phyloP scores from a whole-genome alignment of 768 basidiomycete species.

The Panus rudis region DNA sequence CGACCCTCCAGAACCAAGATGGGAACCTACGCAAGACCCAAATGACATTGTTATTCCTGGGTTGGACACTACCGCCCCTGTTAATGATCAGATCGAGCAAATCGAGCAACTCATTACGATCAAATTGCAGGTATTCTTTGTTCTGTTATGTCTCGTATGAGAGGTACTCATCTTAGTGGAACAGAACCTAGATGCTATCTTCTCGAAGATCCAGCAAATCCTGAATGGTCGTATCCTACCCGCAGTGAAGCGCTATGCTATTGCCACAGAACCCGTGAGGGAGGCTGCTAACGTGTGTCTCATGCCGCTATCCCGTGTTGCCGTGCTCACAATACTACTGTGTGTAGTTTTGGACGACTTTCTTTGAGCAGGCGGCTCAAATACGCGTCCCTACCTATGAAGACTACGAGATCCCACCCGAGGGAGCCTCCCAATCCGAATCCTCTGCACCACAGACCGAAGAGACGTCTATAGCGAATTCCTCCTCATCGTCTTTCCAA shows the following conservation, averaged over 20 bases:
- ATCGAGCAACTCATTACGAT: conserved; percentile 94
- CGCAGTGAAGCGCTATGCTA: conserved; percentile 83
- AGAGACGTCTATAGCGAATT: conserved; percentile 14
- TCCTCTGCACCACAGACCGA: conserved; percentile 10
- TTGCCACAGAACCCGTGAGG: conserved; percentile 79
- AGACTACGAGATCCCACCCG: conserved; percentile 36
- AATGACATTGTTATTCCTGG: conserved; percentile 62
- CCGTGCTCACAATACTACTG: no score
- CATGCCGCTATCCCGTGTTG: no score
- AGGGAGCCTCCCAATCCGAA: conserved; percentile 15
- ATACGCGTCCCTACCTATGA: conserved; percentile 73
- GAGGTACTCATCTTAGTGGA: conserved; percentile 1
- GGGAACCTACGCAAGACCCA: conserved; percentile 61
- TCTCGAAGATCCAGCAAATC: conserved; percentile 81
- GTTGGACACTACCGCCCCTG: conserved; percentile 59
- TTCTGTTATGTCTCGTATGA: neutral
- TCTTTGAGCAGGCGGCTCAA: conserved; percentile 92
- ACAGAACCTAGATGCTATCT: conserved; percentile 89
- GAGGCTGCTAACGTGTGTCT: conserved; percentile 79
- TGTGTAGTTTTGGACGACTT: conserved; percentile 88
- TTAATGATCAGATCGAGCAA: conserved; percentile 84
- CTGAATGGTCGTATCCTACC: conserved; percentile 79
- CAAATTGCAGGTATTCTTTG: conserved; percentile 64
- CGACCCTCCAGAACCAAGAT: conserved; percentile 56
- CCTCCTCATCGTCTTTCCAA: conserved; percentile 26